Base-by-base conservation (phyloP, 1,284 basidiomycete species). In the Sporisorium iseilematis-ciliati region DNA sequence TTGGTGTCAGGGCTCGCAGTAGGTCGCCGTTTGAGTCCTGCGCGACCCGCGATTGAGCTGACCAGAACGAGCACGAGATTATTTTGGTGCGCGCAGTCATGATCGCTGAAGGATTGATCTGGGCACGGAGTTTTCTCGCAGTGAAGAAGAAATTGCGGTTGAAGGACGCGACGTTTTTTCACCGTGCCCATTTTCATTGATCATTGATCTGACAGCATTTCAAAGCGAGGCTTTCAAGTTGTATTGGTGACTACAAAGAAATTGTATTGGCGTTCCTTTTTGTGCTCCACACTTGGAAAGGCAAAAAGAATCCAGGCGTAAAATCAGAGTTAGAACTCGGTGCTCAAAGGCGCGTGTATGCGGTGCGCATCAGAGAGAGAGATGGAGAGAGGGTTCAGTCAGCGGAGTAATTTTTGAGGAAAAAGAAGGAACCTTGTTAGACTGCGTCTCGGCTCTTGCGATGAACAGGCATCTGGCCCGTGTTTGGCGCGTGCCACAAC, bases 321-420 rank as follows among this genome's bases (percentile, higher is more conserved):
- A n/a, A 52, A 52, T 40, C 50, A 41, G 23, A 20, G 23, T 23
- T 25, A 54, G 53, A 54, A 54, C 52, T 54, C 52, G 52, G 53
- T 55, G 53, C 41, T 25, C 23, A 35, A 35, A 41, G 21, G 51
- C 51, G 38, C 25, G 35, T 38, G 35, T 38, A 38, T 38, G 35
- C 14, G 11, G 35, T 38, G 35, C 35, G 35, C 35, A 38, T 38
- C 35, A 38, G 12, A 38, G 35, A 38, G 12, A 35, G 33, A 38
- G 35, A 38, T 3, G 6, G 35, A 14, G n/a, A 42, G 7, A n/a
- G 52, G 25, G 38, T 50, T 50, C 26, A 33, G 48, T 50, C 26
- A 33, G 48, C 48, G 57, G 48, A 50, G 48, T n/a, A 51, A 29
- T 29, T 29, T 29, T 29, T 29, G 29, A 29, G 29, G 8, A 29